Conservation (phyloP, 495 filamentous ascomycete genomes). For the Penicillium paxilli region DNA sequence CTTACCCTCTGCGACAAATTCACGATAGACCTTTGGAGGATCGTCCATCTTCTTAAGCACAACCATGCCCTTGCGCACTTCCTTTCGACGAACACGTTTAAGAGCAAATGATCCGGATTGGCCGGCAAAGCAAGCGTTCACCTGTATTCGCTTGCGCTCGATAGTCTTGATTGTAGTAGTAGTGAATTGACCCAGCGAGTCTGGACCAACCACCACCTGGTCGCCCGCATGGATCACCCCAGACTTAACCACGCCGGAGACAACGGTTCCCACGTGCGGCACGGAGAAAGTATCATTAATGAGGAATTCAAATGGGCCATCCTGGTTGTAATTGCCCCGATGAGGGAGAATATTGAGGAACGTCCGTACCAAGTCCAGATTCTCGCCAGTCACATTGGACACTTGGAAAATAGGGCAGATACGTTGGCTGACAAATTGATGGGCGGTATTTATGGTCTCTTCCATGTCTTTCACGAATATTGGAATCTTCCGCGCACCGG, state of each 20-base stretch:
- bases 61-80: constrained; percentile 98
- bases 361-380: constrained; percentile 75
- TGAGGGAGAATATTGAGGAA: constrained; percentile 96
- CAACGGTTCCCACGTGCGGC: constrained; percentile 94
- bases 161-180: constrained; percentile 90
- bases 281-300: constrained; percentile 99
- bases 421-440: constrained; percentile 91
- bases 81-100: constrained; percentile 81
- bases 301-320: constrained; percentile 90
- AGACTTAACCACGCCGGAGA: constrained; percentile 86
- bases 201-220: constrained; percentile 84
- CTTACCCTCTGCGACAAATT: constrained; percentile 89
- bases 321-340: constrained; percentile 86
- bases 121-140: constrained; percentile 85
- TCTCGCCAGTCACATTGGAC: constrained; percentile 93
- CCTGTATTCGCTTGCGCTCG: constrained; percentile 90
- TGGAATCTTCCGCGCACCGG: constrained; percentile 94
- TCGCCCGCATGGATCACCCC: constrained; percentile 89
- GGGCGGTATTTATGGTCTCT: constrained; percentile 91
- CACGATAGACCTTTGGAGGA: constrained; percentile 76
- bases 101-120: constrained; percentile 92
- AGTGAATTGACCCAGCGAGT: constrained; percentile 88
- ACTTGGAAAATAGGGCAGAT: constrained; percentile 98
- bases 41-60: constrained; percentile 82
- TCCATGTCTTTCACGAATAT: constrained; percentile 91